Conservation (phyloP, 1,139 yeast genomes). For the Hanseniaspora sp. region DNA sequence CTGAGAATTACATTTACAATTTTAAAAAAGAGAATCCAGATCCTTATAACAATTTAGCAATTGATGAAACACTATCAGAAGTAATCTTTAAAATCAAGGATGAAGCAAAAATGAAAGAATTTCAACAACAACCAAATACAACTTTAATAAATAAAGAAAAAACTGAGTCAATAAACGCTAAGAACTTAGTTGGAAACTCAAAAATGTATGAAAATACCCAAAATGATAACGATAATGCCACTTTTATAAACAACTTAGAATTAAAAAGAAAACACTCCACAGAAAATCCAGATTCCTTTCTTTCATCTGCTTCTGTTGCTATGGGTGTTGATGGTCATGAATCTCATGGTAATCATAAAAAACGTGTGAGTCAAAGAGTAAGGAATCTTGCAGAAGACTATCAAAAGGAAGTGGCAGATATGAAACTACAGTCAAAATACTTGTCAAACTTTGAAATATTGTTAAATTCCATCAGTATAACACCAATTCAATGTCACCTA, state of each 20-base stretch:
- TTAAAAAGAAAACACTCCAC: constrained; percentile 1
- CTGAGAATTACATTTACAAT: constrained; percentile 9
- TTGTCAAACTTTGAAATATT: constrained; percentile 16
- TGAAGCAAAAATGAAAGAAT: constrained; percentile 21
- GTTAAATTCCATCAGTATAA: constrained; percentile 16
- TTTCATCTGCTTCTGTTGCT: too few species aligned
- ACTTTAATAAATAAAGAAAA: neutral
- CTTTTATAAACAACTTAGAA: neutral
- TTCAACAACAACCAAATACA: neutral
- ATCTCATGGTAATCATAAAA: neutral
- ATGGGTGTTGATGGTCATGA: too few species aligned
- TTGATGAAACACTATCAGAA: constrained; percentile 13
- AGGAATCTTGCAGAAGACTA: constrained; percentile 34
- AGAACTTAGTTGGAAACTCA: neutral
- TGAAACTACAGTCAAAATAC: constrained; percentile 17
- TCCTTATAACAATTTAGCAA: neutral
- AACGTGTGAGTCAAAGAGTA: constrained; percentile 26
- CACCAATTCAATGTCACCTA: neutral
- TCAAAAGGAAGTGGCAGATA: constrained; percentile 24
- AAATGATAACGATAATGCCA: neutral
- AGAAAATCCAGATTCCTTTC: too few species aligned
- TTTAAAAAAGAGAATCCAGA: constrained; percentile 6
- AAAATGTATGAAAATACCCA: too few species aligned
- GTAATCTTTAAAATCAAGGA: constrained; percentile 3
- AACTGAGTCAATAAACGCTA: neutral